These are phyloP conservation scores for Boletus insuetus DNA, from an alignment of 768 basidiomycete species.

Conservation along the genomic window DNA sequence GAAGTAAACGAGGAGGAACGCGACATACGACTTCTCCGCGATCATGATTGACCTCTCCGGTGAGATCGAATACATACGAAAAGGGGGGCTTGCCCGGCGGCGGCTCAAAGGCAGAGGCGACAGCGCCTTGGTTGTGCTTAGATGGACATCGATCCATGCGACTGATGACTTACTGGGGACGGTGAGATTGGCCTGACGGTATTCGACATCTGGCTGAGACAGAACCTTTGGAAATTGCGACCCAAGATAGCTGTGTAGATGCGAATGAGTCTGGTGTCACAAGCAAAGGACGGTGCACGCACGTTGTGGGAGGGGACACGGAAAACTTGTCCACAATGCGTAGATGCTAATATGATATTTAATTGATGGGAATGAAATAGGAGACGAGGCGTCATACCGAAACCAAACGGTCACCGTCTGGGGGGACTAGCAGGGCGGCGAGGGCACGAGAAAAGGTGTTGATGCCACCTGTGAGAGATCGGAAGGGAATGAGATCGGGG, in stretches of 20 bases:
- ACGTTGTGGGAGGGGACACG: conserved; percentile 73
- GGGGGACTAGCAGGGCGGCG: conserved; percentile 63
- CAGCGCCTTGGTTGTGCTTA: conserved; percentile 47
- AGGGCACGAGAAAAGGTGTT: conserved; percentile 78
- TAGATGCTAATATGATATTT: conserved; percentile 44
- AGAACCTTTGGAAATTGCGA: conserved; percentile 69
- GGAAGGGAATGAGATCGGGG: conserved; percentile 2
- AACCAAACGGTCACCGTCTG: conserved; percentile 66
- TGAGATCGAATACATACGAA: conserved; percentile 81
- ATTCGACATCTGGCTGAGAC: conserved; percentile 69
- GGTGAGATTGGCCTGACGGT: conserved; percentile 79
- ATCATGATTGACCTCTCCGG: conserved; percentile 76
- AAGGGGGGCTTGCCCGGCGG: conserved; percentile 67
- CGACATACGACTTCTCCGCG: conserved; percentile 66
- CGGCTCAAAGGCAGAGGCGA: conserved; percentile 69
- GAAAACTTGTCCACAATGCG: conserved; percentile 76
- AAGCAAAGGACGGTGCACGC: conserved; percentile 27
- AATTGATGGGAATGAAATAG: conserved; percentile 12
- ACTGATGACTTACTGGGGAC: conserved; percentile 51
- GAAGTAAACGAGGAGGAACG: neutral
- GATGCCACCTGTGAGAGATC: conserved; percentile 57
- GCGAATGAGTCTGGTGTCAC: conserved; percentile 7
- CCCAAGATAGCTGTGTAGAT: conserved; percentile 64
- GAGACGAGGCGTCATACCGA: conserved; percentile 48
- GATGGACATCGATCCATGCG: conserved; percentile 3